A percentile compares a stretch with the other conserved stretches of the same genome.
These are phyloP conservation scores for Stagonosporopsis vannaccii DNA, from an alignment of 2,329 filamentous ascomycete species.

Conservation along the genomic window DNA sequence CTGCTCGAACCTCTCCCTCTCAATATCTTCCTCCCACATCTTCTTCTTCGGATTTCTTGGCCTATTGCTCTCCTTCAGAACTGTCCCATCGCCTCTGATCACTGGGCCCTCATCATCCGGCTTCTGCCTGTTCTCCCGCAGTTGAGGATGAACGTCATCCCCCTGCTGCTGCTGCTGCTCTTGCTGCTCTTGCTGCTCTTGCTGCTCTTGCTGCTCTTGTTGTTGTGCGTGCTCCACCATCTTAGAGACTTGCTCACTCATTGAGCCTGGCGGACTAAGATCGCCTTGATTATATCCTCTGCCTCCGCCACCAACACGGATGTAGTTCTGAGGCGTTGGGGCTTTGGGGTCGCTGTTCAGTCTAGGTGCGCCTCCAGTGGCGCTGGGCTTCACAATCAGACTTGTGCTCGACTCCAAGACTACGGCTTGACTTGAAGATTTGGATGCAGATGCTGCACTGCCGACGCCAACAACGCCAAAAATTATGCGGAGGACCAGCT, in stretches of 20 bases:
- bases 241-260: constrained; percentile 52
- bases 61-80: constrained; percentile 51
- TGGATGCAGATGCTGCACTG: constrained; percentile 28
- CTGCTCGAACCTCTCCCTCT: constrained; percentile 41
- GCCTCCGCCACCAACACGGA: constrained; percentile 61
- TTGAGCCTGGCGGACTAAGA: constrained; percentile 44
- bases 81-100: constrained; percentile 55
- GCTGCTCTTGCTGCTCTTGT: constrained; percentile 18
- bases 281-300: constrained; percentile 51
- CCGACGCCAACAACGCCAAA: constrained; percentile 65
- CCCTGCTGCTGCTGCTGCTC: constrained; percentile 37
- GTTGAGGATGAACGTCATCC: constrained; percentile 32
- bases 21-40: constrained; percentile 63
- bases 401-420: constrained; percentile 36
- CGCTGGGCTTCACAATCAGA: constrained; percentile 56
- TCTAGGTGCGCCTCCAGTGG: constrained; percentile 46
- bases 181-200: constrained; percentile 33
- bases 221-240: constrained; percentile 51
- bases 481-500: constrained; percentile 67
- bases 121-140: constrained; percentile 32
- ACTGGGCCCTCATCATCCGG: constrained; percentile 43
- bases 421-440: constrained; percentile 25
- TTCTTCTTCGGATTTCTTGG: constrained; percentile 67
- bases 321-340: constrained; percentile 42
- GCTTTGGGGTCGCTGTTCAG: constrained; percentile 37